Percentiles rank a stretch among this genome's conserved stretches.
These are phyloP conservation scores for Ceratopteris richardii DNA, from an alignment of 75 land plant genomes.

Conservation along the genomic window DNA sequence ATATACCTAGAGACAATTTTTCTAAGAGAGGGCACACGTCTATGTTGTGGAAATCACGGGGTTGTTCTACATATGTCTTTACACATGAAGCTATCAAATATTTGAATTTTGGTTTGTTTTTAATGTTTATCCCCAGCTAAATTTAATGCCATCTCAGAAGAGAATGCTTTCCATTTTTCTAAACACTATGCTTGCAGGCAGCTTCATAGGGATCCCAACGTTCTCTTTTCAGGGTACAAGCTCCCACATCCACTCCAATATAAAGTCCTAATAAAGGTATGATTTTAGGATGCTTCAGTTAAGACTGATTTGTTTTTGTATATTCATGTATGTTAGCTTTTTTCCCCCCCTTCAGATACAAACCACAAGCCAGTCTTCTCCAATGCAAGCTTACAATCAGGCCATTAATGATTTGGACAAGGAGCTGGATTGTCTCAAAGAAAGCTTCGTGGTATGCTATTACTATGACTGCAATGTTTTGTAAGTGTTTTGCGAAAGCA, in stretches of 20 bases:
- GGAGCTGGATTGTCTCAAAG: conserved; percentile 75
- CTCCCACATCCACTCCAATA: conserved; percentile 98
- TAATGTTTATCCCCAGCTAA: no score
- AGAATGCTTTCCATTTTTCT: neutral
- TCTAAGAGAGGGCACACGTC: no score
- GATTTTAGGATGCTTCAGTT: neutral
- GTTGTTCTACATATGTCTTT: no score
- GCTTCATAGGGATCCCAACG: conserved; percentile 82
- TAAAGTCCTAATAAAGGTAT: conserved; percentile 80
- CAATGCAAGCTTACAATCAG: conserved; percentile 88
- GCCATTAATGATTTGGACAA: conserved; percentile 87
- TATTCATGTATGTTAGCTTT: neutral
- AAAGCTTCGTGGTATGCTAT: conserved; percentile 52
- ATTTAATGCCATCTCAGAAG: no score
- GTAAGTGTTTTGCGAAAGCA: no score
- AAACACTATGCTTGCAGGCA: conserved; percentile 46
- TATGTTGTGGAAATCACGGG: no score
- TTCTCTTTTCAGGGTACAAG: conserved; percentile 95
- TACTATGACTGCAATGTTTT: no score
- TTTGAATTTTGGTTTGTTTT: no score
- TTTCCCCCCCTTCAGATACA: conserved; percentile 69
- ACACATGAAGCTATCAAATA: no score
- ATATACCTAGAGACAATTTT: no score
- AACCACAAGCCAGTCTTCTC: conserved; percentile 91
- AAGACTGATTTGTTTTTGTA: neutral